phyloP scores from a whole-genome alignment of 78 protist genomes.

The Cavenderia fasciculata region DNA sequence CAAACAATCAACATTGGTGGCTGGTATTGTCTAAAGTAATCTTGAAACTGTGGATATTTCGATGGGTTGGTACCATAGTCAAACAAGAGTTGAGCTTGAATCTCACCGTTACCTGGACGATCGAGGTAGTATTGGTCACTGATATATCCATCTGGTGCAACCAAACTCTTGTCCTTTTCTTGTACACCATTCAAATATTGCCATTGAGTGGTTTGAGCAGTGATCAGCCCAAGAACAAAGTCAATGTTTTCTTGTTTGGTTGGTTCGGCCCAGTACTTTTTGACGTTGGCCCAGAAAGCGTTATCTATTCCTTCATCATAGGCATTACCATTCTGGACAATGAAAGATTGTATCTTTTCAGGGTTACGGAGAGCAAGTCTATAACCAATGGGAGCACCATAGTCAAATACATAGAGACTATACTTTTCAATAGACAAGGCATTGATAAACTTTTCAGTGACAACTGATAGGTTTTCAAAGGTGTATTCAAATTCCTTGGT shows the following conservation, averaged over 20 bases:
- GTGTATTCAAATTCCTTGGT: not conserved
- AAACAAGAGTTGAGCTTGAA: not conserved
- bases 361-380: not conserved
- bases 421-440: not conserved
- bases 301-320: not conserved
- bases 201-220: not conserved
- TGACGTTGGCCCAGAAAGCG: not conserved
- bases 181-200: not conserved
- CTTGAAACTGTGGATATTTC: not conserved
- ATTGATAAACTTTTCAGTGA: not conserved
- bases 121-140: not conserved
- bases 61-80: not conserved
- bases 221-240: not conserved
- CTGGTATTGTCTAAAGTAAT: not conserved
- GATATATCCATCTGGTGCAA: not conserved
- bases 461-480: not conserved
- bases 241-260: not conserved
- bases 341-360: not conserved
- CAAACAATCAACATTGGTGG: not conserved
- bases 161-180: not conserved
- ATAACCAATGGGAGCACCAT: constrained; percentile 18
- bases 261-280: not conserved
- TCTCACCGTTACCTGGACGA: not conserved
- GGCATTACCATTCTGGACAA: not conserved
- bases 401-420: not conserved